A percentile compares a stretch with the other conserved stretches of the same genome.
Conservation (phyloP, 2,329 filamentous ascomycete genomes). For the Spiromastix sp. region DNA sequence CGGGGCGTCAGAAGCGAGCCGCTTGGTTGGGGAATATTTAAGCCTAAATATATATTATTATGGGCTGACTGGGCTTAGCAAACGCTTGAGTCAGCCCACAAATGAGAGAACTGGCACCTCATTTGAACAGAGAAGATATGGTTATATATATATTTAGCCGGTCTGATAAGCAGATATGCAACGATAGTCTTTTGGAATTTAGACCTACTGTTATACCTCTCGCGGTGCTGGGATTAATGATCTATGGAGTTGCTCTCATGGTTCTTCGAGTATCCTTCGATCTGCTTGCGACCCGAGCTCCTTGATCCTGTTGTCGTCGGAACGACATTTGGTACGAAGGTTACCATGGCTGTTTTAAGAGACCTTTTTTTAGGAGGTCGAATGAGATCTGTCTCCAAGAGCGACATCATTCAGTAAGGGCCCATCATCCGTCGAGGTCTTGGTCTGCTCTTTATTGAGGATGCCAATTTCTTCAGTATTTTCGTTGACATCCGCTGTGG, state of each 20-base stretch:
- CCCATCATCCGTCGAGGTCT: conserved; percentile 1
- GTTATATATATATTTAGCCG: not conserved
- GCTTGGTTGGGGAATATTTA: not conserved
- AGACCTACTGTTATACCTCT: not conserved
- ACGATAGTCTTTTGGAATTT: not conserved
- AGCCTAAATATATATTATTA: not conserved
- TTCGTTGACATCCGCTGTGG: not conserved
- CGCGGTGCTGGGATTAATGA: not conserved
- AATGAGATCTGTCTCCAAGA: conserved; percentile 1
- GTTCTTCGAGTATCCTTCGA: conserved; percentile 1
- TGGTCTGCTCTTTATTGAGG: not conserved
- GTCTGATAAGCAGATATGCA: not conserved
- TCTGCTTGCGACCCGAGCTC: conserved; percentile 11
- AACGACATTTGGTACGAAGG: conserved; percentile 12
- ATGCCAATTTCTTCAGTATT: not conserved
- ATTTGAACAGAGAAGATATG: not conserved
- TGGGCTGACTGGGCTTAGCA: not conserved
- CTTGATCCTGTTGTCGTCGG: conserved; percentile 15
- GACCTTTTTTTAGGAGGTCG: not conserved
- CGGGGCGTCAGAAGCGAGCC: not conserved
- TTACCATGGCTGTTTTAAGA: conserved; percentile 12
- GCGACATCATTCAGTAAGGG: conserved; percentile 1
- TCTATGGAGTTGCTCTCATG: not conserved
- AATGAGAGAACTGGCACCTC: not conserved
- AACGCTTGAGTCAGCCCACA: not conserved